phyloP scores from a whole-genome alignment of 768 basidiomycete genomes.

The Suillus hirtellus region DNA sequence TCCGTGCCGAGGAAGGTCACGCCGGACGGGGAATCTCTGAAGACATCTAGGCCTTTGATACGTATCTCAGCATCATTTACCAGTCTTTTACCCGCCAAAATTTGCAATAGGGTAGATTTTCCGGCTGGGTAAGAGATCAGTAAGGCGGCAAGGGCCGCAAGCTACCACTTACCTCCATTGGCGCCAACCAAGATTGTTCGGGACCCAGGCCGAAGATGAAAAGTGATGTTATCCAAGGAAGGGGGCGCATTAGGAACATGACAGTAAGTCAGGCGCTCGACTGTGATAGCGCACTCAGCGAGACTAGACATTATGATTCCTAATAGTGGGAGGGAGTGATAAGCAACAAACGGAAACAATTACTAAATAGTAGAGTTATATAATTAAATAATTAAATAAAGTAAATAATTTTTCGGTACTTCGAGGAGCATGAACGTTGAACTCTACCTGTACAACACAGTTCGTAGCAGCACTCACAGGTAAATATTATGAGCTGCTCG shows the following conservation, averaged over 20 bases:
- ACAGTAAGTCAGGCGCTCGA: conserved; percentile 56
- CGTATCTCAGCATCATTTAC: conserved; percentile 63
- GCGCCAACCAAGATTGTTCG: conserved; percentile 89
- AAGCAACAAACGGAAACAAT: no score
- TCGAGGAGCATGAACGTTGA: no score
- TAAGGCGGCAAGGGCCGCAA: neutral
- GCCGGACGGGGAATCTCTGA: conserved; percentile 79
- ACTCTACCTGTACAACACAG: no score
- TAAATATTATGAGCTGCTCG: no score
- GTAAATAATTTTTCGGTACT: no score
- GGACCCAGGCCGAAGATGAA: conserved; percentile 71
- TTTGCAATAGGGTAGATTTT: conserved; percentile 94
- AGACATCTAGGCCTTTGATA: conserved; percentile 84
- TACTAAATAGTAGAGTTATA: no score
- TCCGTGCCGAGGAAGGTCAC: conserved; percentile 92
- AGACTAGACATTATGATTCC: neutral
- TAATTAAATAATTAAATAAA: no score
- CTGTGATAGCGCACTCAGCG: conserved; percentile 30
- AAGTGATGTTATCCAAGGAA: conserved; percentile 63
- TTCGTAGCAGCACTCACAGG: no score
- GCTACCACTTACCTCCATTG: conserved; percentile 73
- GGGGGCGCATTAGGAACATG: conserved; percentile 45
- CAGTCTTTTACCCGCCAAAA: conserved; percentile 89
- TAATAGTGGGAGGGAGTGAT: neutral
- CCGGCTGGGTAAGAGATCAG: conserved; percentile 54